phyloP scores from a whole-genome alignment of 2,329 filamentous ascomycete species.

The Diaporthe vaccinii region DNA sequence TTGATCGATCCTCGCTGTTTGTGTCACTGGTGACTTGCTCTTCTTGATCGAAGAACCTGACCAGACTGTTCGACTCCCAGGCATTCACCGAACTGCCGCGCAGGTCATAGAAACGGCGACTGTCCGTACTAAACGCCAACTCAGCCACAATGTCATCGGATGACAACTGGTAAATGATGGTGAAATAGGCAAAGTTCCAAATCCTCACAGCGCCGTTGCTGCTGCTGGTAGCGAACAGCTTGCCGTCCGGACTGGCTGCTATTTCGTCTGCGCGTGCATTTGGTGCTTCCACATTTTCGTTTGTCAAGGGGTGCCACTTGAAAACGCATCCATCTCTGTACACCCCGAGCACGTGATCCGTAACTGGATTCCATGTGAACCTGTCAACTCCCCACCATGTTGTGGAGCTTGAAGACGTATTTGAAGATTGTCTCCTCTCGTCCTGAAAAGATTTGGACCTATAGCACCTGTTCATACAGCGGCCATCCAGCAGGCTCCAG shows the following conservation, averaged over 20 bases:
- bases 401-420: neutral
- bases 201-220: neutral
- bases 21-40: conserved; percentile 1
- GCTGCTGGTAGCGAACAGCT: neutral
- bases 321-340: neutral
- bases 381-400: neutral
- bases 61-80: neutral
- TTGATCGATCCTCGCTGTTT: neutral
- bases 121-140: neutral
- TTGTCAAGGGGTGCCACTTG: neutral
- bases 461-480: neutral
- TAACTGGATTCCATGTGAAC: conserved; percentile 1
- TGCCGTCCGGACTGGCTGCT: conserved; percentile 9
- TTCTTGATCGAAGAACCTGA: neutral
- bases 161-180: neutral
- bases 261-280: conserved; percentile 1
- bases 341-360: neutral
- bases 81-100: neutral
- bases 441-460: neutral
- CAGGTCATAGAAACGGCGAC: neutral
- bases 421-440: neutral
- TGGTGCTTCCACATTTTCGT: neutral
- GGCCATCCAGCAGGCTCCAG: neutral
- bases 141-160: neutral
- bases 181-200: neutral